These are phyloP conservation scores for Cucumis sativus DNA, from an alignment of 306 rosid species.

Conservation along the genomic window DNA sequence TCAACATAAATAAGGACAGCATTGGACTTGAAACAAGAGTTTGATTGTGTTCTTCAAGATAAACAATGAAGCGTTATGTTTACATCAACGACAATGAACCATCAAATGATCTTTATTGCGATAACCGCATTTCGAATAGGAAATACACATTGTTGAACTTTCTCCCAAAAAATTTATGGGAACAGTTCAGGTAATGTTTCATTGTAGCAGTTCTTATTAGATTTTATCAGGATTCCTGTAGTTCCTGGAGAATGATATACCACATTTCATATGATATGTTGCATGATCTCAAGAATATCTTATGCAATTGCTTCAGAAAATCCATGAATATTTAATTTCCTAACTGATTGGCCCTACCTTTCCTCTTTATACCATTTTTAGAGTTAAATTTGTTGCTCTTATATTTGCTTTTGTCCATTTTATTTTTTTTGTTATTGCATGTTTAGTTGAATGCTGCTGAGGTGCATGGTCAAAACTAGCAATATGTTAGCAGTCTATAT, in stretches of 20 bases:
- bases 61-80: constrained; percentile 71
- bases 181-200: constrained; percentile 75
- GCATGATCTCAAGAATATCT: neutral
- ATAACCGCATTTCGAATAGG: constrained; percentile 76
- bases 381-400: neutral
- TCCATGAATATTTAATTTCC: neutral
- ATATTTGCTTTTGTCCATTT: neutral
- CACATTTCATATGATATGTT: neutral
- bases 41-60: constrained; percentile 20
- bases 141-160: constrained; percentile 80
- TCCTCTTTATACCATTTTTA: neutral
- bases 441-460: neutral
- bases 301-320: neutral
- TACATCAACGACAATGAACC: constrained; percentile 80
- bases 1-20: neutral
- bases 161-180: constrained; percentile 93
- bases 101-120: constrained; percentile 44
- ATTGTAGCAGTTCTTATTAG: neutral
- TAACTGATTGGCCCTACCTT: neutral
- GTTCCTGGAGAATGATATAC: neutral
- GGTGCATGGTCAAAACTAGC: neutral
- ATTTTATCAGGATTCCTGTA: neutral
- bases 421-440: neutral
- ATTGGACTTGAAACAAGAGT: constrained; percentile 6
- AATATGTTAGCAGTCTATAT: neutral